Evolutionary conservation across 768 basidiomycete genomes (phyloP), one percentile per base, ranked within the genome.

Genomic region (Kwoniella dejecticola): DNA sequence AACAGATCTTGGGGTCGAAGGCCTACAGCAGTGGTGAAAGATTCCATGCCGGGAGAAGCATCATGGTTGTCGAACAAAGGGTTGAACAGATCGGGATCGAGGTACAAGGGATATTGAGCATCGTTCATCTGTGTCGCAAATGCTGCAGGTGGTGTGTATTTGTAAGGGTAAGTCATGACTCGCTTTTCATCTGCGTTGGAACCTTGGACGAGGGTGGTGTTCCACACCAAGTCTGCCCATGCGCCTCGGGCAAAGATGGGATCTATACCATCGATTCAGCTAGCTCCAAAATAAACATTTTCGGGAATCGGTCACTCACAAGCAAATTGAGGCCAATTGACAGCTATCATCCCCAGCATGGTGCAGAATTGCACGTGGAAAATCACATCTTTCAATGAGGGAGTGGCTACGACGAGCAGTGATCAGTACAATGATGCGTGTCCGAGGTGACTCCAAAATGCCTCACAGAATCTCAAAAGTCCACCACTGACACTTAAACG

Each of bases 271-370:
- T 11, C 57, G 11, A 6, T 50, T 23, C 48, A 55, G 45, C 49
- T 19, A 26, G 12, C 17, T 17, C 7, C 5, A 44, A 6, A 15
- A 55, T 33, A 49, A 26, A 57, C 33, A 15, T 36, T 19, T 21
- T 4, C 4, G 8, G 36, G 5, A 1, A n/a, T 38, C 40, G 41
- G 7, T 13, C 19, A 83, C 89, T 67, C 70, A 93, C 93, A 98
- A 62, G 88, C 84, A 77, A 94, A 97, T 15, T 83, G 82, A 0
- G 96, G 95, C 95, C 95, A 99, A 75, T 90, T 84, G 21, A 98
- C 91, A 31, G 95, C 91, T 55, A 98, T 87, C 89, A 96, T 94
- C 30, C 86, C 87, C 13, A 99, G 82, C 30, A 88, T 84, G 8
- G 79, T 73, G 55, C 70, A 70, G 40, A 90, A 97, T 68, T 96